These are phyloP conservation scores for Paraphaeosphaeria minitans DNA, from an alignment of 2,329 filamentous ascomycete species.

Conservation along the genomic window DNA sequence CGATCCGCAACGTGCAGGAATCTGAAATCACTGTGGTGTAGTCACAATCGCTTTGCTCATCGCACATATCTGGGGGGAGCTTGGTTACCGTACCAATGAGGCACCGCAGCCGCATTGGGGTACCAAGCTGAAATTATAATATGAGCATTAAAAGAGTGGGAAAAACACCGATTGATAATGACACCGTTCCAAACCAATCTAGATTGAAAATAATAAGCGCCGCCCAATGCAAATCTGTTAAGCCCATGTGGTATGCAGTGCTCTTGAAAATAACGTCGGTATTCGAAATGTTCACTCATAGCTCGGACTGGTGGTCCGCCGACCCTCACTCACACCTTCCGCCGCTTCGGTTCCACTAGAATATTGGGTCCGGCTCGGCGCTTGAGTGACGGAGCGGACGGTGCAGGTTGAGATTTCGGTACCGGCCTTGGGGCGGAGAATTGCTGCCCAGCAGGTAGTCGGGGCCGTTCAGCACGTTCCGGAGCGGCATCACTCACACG, in stretches of 20 bases:
- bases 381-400: constrained; percentile 18
- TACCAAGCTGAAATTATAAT: too few relatives aligned
- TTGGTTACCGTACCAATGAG: constrained; percentile 15
- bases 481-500: constrained; percentile 15
- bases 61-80: constrained; percentile 11
- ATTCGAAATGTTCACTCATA: neutral
- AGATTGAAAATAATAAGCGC: neutral
- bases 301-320: neutral
- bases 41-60: neutral
- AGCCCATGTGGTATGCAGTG: neutral
- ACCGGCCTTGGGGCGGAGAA: constrained; percentile 35
- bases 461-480: constrained; percentile 24
- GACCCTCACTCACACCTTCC: constrained; percentile 2
- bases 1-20: constrained; percentile 4
- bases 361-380: constrained; percentile 12
- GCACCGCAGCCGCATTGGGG: neutral
- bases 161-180: too few relatives aligned
- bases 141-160: too few relatives aligned
- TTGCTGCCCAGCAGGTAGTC: constrained; percentile 35
- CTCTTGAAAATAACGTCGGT: neutral
- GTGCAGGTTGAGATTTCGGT: constrained; percentile 19
- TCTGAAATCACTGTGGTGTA: neutral
- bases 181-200: neutral
- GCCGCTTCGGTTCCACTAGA: constrained; percentile 18
- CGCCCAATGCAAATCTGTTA: neutral